A percentile compares a stretch with the other conserved stretches of the same genome.
Conservation (phyloP, 1,284 basidiomycete species). For the Mycena citricolor region DNA sequence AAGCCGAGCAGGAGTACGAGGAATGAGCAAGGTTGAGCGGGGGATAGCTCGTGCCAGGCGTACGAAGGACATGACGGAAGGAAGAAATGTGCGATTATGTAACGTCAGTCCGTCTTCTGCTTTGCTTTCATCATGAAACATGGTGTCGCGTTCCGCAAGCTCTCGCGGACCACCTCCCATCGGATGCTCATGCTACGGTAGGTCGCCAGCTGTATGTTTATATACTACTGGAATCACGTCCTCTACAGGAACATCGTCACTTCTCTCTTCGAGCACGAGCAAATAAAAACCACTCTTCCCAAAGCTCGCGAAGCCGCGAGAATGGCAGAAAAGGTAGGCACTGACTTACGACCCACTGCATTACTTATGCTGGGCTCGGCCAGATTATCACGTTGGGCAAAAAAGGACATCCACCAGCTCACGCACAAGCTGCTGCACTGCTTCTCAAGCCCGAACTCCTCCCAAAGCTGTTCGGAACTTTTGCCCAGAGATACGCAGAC, state of each 20-base stretch:
- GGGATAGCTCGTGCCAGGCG: conserved; percentile 34
- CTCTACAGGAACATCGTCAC: conserved; percentile 85
- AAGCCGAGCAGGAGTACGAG: conserved; percentile 24
- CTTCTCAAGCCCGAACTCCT: conserved; percentile 71
- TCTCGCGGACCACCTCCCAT: conserved; percentile 85
- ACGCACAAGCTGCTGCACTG: conserved; percentile 70
- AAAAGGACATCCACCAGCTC: conserved; percentile 66
- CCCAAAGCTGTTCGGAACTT: conserved; percentile 79
- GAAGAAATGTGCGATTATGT: conserved; percentile 2
- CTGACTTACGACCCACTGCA: conserved; percentile 3
- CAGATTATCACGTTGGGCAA: conserved; percentile 91
- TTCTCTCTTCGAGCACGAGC: conserved; percentile 92
- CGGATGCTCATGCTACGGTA: conserved; percentile 86
- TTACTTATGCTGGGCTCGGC: too few relatives aligned
- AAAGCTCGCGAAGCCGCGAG: conserved; percentile 93
- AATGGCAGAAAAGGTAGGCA: conserved; percentile 87
- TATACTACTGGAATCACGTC: conserved; percentile 7
- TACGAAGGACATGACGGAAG: conserved; percentile 40
- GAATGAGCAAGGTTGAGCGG: conserved; percentile 29
- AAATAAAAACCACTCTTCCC: conserved; percentile 94
- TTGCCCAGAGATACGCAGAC: conserved; percentile 79
- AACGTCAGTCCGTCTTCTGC: background rate
- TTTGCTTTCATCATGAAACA: conserved; percentile 73
- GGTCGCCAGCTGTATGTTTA: conserved; percentile 4
- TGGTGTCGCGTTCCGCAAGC: conserved; percentile 85